Conservation (phyloP, 2,329 filamentous ascomycete species). For the Phialophora verrucosa region DNA sequence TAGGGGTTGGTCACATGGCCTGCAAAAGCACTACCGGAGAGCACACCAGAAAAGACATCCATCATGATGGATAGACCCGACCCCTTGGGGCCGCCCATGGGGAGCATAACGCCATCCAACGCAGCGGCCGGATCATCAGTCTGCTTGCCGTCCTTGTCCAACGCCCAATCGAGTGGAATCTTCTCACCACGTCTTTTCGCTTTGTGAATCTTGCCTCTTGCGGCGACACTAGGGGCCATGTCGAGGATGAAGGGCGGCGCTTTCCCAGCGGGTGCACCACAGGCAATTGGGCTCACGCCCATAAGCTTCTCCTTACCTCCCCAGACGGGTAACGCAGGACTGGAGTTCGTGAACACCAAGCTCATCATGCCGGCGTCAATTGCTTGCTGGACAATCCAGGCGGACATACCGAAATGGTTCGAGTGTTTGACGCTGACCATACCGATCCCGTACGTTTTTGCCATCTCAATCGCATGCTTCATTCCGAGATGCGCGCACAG, state of each 20-base stretch:
- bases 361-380: slow-evolving; percentile 73
- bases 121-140: slow-evolving; percentile 75
- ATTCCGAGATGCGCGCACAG: slow-evolving; percentile 71
- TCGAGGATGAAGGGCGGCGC: slow-evolving; percentile 63
- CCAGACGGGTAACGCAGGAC: slow-evolving; percentile 73
- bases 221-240: slow-evolving; percentile 55
- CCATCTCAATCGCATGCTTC: slow-evolving; percentile 69
- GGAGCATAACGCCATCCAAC: slow-evolving; percentile 78
- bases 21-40: slow-evolving; percentile 79
- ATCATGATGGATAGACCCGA: slow-evolving; percentile 81
- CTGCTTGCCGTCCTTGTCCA: slow-evolving; percentile 71
- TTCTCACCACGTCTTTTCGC: slow-evolving; percentile 50
- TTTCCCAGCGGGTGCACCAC: slow-evolving; percentile 71
- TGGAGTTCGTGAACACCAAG: slow-evolving; percentile 73
- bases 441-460: slow-evolving; percentile 69
- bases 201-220: slow-evolving; percentile 55
- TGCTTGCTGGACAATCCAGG: slow-evolving; percentile 79
- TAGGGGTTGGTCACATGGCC: slow-evolving; percentile 79
- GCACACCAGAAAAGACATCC: slow-evolving; percentile 81
- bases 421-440: slow-evolving; percentile 77
- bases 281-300: slow-evolving; percentile 75
- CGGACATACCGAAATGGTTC: slow-evolving; percentile 84
- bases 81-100: slow-evolving; percentile 84
- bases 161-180: slow-evolving; percentile 67
- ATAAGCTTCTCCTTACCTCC: slow-evolving; percentile 72